These are phyloP conservation scores for Cunninghamia lanceolata DNA, from an alignment of 75 land plant species.

Conservation along the genomic window DNA sequence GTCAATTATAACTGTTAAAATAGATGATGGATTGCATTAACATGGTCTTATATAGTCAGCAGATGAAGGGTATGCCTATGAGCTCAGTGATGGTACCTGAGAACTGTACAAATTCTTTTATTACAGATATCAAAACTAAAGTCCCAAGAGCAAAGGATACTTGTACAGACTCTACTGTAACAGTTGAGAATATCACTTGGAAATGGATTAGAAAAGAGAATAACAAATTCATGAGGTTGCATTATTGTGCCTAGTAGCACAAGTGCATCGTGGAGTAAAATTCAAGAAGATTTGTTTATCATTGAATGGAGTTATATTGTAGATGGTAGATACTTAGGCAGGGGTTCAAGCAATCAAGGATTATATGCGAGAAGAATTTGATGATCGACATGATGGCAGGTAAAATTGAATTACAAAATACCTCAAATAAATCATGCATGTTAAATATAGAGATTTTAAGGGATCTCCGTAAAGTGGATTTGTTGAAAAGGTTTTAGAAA, in stretches of 20 bases:
- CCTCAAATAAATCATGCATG: no score
- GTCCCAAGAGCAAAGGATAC: neutral
- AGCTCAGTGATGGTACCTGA: neutral
- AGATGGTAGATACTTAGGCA: no score
- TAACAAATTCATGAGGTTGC: neutral
- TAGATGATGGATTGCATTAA: neutral
- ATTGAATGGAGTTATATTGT: no score
- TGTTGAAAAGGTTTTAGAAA: no score
- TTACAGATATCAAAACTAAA: constrained; percentile 2
- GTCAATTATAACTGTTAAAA: neutral
- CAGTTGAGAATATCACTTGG: neutral
- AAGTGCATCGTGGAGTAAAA: constrained; percentile 39
- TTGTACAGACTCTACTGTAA: neutral
- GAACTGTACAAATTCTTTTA: neutral
- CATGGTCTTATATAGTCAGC: neutral
- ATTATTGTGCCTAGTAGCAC: constrained; percentile 36
- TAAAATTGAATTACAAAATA: no score
- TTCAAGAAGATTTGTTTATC: constrained; percentile 45
- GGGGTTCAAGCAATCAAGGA: no score
- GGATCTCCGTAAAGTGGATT: no score
- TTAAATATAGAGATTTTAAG: no score
- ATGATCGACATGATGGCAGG: no score
- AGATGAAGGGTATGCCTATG: neutral
- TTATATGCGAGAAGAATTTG: no score
- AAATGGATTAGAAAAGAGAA: neutral